These are phyloP conservation scores for Mrakia frigida DNA, from an alignment of 768 basidiomycete species.

Conservation along the genomic window DNA sequence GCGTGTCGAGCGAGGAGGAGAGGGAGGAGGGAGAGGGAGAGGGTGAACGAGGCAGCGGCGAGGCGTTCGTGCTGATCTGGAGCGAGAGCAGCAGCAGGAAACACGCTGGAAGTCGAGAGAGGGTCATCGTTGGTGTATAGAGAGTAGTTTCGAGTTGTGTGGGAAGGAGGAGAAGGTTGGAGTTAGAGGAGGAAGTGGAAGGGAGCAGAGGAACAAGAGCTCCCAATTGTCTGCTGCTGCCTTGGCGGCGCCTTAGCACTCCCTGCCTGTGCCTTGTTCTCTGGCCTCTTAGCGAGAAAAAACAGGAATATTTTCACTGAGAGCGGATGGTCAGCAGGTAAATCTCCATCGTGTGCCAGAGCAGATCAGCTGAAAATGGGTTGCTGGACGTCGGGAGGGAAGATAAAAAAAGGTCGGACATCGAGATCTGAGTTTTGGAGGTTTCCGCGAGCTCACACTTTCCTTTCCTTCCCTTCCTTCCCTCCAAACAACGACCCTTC, in stretches of 20 bases:
- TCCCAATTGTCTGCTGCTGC: too few species aligned
- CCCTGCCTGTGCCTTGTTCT: too few species aligned
- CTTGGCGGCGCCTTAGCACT: too few species aligned
- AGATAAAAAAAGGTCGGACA: too few species aligned
- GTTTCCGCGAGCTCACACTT: not conserved
- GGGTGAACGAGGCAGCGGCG: not conserved
- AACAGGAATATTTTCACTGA: too few species aligned
- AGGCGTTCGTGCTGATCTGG: not conserved
- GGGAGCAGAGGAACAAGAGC: not conserved
- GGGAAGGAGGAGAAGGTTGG: not conserved
- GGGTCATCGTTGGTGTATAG: not conserved
- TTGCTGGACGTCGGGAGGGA: not conserved
- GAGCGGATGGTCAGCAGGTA: too few species aligned
- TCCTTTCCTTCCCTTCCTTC: not conserved
- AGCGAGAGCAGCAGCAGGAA: constrained; percentile 1
- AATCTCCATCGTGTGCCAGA: too few species aligned
- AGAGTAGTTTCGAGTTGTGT: not conserved
- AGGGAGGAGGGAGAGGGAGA: not conserved
- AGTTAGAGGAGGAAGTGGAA: not conserved
- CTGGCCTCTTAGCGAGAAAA: too few species aligned
- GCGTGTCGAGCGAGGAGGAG: not conserved
- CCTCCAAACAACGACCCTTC: not conserved
- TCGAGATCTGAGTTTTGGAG: not conserved
- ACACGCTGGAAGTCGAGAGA: not conserved
- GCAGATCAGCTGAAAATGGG: too few species aligned